Evolutionary conservation across 371 early-diverging fungal genomes (phyloP).

Genomic region (Lichtheimia hyalospora): DNA sequence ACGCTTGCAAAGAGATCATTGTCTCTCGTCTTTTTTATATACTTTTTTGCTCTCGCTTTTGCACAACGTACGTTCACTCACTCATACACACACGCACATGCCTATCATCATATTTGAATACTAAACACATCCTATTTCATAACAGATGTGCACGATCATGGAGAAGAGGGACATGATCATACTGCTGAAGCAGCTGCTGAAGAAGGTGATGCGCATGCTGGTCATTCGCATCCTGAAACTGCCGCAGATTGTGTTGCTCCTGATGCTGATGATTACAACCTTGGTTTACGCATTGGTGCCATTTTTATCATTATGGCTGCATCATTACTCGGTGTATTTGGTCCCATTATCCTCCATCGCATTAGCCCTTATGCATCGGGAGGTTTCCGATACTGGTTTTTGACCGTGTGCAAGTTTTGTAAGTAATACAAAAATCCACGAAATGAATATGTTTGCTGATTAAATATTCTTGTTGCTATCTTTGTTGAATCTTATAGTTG

Average conservation of each 20-base stretch:
- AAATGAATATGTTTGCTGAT: background rate
- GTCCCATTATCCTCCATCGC: conserved; percentile 39
- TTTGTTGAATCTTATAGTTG: no score
- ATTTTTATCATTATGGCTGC: conserved; percentile 25
- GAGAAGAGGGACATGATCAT: background rate
- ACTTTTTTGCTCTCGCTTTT: background rate
- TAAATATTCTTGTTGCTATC: background rate
- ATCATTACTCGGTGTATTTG: conserved; percentile 26
- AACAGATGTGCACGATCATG: conserved; percentile 11
- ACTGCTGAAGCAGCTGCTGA: conserved; percentile 1
- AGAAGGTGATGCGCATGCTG: conserved; percentile 5
- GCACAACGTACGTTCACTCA: conserved; percentile 10
- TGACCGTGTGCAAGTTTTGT: conserved; percentile 49
- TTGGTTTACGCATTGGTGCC: conserved; percentile 34
- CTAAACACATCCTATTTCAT: background rate
- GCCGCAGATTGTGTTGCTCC: conserved; percentile 24
- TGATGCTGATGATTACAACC: conserved; percentile 29
- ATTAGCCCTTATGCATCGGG: conserved; percentile 33
- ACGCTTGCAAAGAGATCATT: conserved; percentile 3
- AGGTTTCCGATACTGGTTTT: conserved; percentile 29
- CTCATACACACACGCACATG: no score
- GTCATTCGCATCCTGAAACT: conserved; percentile 18
- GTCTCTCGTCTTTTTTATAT: background rate
- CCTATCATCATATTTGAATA: background rate
- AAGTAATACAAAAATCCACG: conserved; percentile 17